These are phyloP conservation scores for Tetragonia tetragonoides DNA, from an alignment of 148 eudicot genomes.

Conservation along the genomic window DNA sequence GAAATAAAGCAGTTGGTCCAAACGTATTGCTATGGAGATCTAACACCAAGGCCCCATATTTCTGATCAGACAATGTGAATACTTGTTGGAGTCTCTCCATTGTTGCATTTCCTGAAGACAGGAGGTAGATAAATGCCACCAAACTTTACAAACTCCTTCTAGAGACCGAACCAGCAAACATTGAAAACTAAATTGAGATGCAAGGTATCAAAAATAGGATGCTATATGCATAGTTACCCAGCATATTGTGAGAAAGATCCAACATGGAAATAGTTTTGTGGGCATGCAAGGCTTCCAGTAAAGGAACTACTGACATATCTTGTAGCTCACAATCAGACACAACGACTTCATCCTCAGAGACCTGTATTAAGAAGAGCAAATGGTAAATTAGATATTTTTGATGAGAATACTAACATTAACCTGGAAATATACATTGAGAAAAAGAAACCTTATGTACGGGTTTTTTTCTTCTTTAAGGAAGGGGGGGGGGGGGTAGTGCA, in stretches of 20 bases:
- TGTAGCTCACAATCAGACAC: conserved; percentile 78
- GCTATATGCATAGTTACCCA: conserved; percentile 46
- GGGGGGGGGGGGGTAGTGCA: neutral
- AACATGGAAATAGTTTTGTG: conserved; percentile 68
- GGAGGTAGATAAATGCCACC: conserved; percentile 13
- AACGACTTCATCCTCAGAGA: conserved; percentile 82
- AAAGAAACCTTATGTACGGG: no score
- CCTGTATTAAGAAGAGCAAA: conserved; percentile 42
- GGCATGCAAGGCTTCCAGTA: conserved; percentile 70
- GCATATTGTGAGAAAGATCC: conserved; percentile 84
- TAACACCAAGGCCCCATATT: conserved; percentile 72
- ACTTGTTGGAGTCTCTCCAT: conserved; percentile 73
- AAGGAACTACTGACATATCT: conserved; percentile 76
- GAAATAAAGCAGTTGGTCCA: conserved; percentile 83
- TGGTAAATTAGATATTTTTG: neutral
- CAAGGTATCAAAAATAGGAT: conserved; percentile 6
- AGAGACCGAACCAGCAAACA: conserved; percentile 4
- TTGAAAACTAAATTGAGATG: neutral
- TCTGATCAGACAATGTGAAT: conserved; percentile 64
- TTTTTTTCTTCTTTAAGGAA: neutral
- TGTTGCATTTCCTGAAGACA: conserved; percentile 73
- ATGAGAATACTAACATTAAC: neutral
- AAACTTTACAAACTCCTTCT: neutral
- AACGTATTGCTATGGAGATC: conserved; percentile 85
- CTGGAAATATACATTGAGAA: neutral